phyloP scores from a whole-genome alignment of 176 grass and related monocot species.

The Guadua angustifolia region DNA sequence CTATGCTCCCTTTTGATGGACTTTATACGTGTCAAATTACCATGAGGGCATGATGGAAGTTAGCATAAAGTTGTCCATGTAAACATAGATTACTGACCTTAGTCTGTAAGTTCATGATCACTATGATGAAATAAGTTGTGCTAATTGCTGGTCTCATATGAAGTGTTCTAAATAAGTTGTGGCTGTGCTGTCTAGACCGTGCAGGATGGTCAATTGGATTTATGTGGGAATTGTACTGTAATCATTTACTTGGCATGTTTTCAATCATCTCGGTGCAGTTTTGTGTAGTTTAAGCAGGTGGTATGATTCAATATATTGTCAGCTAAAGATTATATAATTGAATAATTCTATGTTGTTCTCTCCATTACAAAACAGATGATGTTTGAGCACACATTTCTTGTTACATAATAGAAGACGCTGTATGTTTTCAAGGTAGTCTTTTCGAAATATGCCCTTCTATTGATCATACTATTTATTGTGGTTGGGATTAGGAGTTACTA shows the following conservation, averaged over 20 bases:
- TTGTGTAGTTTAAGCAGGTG: neutral
- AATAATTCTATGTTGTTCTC: neutral
- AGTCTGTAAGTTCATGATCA: neutral
- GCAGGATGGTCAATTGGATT: neutral
- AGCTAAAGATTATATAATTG: neutral
- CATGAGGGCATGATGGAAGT: neutral
- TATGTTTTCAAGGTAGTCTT: neutral
- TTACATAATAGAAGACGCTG: neutral
- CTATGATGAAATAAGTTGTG: neutral
- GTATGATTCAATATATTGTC: neutral
- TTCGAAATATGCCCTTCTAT: neutral
- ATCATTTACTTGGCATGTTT: conserved; percentile 1
- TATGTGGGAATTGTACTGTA: neutral
- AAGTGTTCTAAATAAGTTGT: conserved; percentile 1
- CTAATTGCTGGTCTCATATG: neutral
- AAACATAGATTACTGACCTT: neutral
- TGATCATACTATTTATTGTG: neutral
- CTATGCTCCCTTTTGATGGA: neutral
- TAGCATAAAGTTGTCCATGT: neutral
- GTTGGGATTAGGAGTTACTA: neutral
- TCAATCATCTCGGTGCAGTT: neutral
- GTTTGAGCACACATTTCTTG: neutral
- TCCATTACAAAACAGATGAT: neutral
- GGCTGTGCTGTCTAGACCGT: neutral
- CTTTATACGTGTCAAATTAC: conserved; percentile 2